These are phyloP conservation scores for Penicillium sp. DNA, from an alignment of 2,329 filamentous ascomycete species.

Conservation along the genomic window DNA sequence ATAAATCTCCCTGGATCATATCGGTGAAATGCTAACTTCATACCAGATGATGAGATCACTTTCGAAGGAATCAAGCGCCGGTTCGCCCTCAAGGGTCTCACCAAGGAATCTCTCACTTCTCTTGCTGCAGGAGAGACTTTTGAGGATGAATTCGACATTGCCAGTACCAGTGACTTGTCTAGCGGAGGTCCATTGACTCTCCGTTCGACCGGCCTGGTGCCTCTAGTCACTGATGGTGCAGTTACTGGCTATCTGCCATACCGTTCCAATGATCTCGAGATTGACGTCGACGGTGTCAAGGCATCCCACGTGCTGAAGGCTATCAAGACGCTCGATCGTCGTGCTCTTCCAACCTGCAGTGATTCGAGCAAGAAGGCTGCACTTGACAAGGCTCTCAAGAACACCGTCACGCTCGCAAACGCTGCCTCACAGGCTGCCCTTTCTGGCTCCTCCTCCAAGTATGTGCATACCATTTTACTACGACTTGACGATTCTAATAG, in stretches of 20 bases:
- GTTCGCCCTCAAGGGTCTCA: constrained; percentile 28
- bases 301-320: constrained; percentile 52
- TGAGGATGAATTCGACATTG: constrained; percentile 37
- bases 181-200: constrained; percentile 56
- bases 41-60: constrained; percentile 26
- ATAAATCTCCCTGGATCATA: neutral
- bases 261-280: constrained; percentile 57
- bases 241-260: constrained; percentile 57
- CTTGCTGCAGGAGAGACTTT: constrained; percentile 29
- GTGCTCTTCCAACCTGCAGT: constrained; percentile 55
- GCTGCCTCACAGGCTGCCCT: constrained; percentile 54
- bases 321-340: constrained; percentile 44
- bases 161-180: constrained; percentile 41
- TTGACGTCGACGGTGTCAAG: constrained; percentile 55
- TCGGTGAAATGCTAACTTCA: constrained; percentile 4
- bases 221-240: constrained; percentile 52
- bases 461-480: neutral
- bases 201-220: constrained; percentile 55
- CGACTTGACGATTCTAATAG: neutral
- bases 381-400: constrained; percentile 52
- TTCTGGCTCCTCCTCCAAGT: constrained; percentile 39
- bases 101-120: constrained; percentile 28
- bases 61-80: constrained; percentile 35
- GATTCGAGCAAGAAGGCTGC: constrained; percentile 47
- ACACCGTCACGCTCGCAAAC: constrained; percentile 45